Percentiles rank a stretch among this genome's conserved stretches.
Conservation (phyloP, 2,329 filamentous ascomycete species). For the Venturia asperata region DNA sequence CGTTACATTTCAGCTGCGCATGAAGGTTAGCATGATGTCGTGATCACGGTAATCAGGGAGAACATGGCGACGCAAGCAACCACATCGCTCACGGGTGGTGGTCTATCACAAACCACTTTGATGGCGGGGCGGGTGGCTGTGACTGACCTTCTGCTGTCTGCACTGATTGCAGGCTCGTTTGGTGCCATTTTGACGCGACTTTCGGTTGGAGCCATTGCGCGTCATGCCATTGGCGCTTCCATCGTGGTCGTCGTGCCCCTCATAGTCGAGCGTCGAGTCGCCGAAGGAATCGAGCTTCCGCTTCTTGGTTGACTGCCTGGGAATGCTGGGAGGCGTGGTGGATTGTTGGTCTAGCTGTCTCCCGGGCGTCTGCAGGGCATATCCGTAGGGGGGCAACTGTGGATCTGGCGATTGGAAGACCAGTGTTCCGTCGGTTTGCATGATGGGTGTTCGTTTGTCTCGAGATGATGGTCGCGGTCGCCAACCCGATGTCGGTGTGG, state of each 20-base stretch:
- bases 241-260: slow-evolving; percentile 15
- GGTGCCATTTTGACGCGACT: slow-evolving; percentile 18
- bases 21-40: slow-evolving; percentile 13
- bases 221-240: slow-evolving; percentile 4
- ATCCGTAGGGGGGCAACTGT: slow-evolving; percentile 16
- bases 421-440: slow-evolving; percentile 1
- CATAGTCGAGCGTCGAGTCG: not conserved
- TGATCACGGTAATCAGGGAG: not conserved
- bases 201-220: slow-evolving; percentile 19
- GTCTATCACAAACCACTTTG: not conserved
- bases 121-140: not conserved
- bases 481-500: not conserved
- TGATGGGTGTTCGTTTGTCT: not conserved
- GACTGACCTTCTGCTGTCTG: slow-evolving; percentile 70
- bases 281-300: slow-evolving; percentile 8
- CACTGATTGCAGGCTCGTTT: slow-evolving; percentile 82
- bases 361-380: slow-evolving; percentile 9
- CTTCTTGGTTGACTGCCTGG: slow-evolving; percentile 8
- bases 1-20: slow-evolving; percentile 69
- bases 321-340: slow-evolving; percentile 15
- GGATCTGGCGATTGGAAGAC: slow-evolving; percentile 14
- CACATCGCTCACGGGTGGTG: not conserved
- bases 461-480: not conserved
- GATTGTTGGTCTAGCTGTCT: not conserved
- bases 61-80: not conserved